Conservation (phyloP, 306 rosid genomes). For the Cercis canadensis region DNA sequence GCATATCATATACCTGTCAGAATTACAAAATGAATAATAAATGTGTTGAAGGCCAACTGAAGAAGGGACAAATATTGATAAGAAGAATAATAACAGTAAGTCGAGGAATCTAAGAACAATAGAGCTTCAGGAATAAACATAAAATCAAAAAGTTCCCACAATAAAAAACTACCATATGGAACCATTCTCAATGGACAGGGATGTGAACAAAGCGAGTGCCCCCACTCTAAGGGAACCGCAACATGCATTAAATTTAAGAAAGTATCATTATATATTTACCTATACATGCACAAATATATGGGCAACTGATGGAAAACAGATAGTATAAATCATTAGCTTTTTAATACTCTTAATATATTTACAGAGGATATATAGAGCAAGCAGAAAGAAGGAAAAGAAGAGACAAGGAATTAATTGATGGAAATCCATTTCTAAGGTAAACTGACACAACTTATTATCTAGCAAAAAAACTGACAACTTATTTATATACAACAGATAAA, state of each 20-base stretch:
- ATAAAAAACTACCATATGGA: background rate
- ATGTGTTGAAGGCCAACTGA: conserved; percentile 6
- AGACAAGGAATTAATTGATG: background rate
- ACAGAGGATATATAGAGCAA: background rate
- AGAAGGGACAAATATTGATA: background rate
- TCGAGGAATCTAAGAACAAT: background rate
- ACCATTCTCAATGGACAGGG: background rate
- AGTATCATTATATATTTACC: too few relatives aligned
- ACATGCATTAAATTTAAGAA: too few relatives aligned
- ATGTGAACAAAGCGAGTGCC: background rate
- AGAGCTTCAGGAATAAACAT: background rate
- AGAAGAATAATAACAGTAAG: conserved; percentile 25
- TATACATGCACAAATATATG: too few relatives aligned
- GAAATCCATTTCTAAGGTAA: background rate
- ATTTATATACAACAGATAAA: conserved; percentile 27
- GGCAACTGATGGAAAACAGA: too few relatives aligned
- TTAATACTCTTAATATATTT: too few relatives aligned
- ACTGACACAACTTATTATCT: background rate
- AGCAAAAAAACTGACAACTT: too few relatives aligned
- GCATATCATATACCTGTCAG: conserved; percentile 96
- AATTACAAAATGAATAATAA: conserved; percentile 28
- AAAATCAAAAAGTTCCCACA: conserved; percentile 1
- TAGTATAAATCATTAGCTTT: background rate
- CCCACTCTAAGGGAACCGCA: too few relatives aligned
- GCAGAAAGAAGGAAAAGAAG: too few relatives aligned